Percentiles rank a stretch among this genome's conserved stretches.
These are phyloP conservation scores for Trametes polyzona DNA, from an alignment of 1,284 basidiomycete genomes.

Conservation along the genomic window DNA sequence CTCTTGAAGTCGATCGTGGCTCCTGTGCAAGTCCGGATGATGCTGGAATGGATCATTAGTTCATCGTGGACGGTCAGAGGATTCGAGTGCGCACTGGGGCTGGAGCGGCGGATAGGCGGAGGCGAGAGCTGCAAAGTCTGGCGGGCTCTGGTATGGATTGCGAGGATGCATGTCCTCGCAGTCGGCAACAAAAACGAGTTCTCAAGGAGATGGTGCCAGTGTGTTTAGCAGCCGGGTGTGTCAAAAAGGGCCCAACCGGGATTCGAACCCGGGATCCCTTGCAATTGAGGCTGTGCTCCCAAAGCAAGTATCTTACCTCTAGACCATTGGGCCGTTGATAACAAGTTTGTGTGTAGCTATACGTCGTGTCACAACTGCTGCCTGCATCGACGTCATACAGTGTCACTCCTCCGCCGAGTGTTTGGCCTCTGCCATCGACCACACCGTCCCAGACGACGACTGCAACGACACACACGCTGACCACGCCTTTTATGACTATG, in stretches of 20 bases:
- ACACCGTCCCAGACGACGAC: too few relatives aligned
- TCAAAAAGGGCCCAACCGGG: slow-evolving; percentile 42
- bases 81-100: slow-evolving; percentile 53
- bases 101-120: slow-evolving; percentile 59
- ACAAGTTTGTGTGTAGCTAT: not conserved
- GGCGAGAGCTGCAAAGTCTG: slow-evolving; percentile 70
- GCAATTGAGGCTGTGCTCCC: slow-evolving; percentile 33
- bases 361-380: not conserved
- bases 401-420: not conserved
- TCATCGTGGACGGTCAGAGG: not conserved
- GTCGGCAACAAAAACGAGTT: too few relatives aligned
- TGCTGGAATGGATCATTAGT: slow-evolving; percentile 26
- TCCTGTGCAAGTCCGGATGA: slow-evolving; percentile 39
- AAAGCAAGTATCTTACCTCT: slow-evolving; percentile 49
- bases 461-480: too few relatives aligned
- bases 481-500: too few relatives aligned
- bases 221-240: too few relatives aligned
- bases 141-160: slow-evolving; percentile 58
- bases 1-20: slow-evolving; percentile 75
- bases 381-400: not conserved
- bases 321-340: slow-evolving; percentile 41
- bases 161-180: slow-evolving; percentile 76
- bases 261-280: slow-evolving; percentile 46
- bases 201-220: too few relatives aligned
- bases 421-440: not conserved